Evolutionary conservation across 225 moss, liverwort and hornwort species (phyloP).

Genomic region (Pleurozium schreberi): DNA sequence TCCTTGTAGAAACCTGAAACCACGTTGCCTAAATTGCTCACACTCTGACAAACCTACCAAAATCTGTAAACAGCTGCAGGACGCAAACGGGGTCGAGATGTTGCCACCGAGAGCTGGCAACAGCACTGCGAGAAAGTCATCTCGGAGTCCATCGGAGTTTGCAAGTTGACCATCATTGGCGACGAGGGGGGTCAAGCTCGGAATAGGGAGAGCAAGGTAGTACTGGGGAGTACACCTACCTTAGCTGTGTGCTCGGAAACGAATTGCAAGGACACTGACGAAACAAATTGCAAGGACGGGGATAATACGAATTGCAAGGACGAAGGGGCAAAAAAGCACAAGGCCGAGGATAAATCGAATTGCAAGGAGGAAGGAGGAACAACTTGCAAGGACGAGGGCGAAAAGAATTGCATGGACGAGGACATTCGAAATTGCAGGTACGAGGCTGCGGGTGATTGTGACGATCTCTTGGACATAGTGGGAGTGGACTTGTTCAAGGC

Average conservation of each 20-base stretch:
- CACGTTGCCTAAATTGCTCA: too few species aligned
- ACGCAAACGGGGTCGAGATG: background rate
- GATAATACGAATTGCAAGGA: background rate
- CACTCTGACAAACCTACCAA: background rate
- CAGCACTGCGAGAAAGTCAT: background rate
- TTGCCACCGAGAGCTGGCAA: background rate
- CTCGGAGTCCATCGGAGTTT: background rate
- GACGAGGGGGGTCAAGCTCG: background rate
- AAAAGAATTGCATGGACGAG: background rate
- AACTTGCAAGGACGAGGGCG: background rate
- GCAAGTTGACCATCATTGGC: background rate
- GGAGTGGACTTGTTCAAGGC: slow-evolving; percentile 1
- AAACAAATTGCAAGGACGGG: background rate
- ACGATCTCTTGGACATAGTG: background rate
- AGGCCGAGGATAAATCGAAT: background rate
- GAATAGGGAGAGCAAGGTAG: background rate
- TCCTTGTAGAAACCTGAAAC: background rate
- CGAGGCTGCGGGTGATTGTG: background rate
- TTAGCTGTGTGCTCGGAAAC: background rate
- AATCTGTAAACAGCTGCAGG: background rate
- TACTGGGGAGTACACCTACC: background rate
- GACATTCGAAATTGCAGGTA: background rate
- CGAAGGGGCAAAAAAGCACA: background rate
- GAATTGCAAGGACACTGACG: background rate
- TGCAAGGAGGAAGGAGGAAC: background rate